Evolutionary conservation across 306 rosid genomes (phyloP), one percentile per base, ranked within the genome.

Genomic region (Prunus dulcis): DNA sequence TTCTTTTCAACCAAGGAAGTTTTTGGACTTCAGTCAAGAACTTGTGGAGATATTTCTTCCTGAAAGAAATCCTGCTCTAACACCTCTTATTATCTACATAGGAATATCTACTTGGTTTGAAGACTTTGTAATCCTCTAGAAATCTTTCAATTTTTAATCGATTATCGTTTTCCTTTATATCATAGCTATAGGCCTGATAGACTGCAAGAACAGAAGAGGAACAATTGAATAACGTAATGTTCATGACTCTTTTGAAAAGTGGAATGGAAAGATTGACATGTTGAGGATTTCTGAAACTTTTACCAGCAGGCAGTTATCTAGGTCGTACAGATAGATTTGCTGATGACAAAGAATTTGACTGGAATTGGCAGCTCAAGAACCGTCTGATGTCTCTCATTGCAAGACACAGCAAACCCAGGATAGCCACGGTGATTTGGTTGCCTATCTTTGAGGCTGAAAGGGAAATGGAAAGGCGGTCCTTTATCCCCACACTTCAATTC

Each of bases 381-480:
- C 0, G 81, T 25, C 3, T 73, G 20, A 6, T 75, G 65, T 8
- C 7, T 22, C 2, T 66, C n/a, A 2, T 79, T 68, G 63, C 90
- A 84, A 20, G 74, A 47, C 22, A 86, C 2, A 56, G 72, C 84
- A 71, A 86, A 88, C 3, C 82, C 88, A 2, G 78, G 84, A 19
- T 19, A 75, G 27, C 86, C 79, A 61, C 75, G 74, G 0, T 43
- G 14, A 9, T 2, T 17, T 61, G 73, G 61, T 9, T 74, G 80
- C 20, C 78, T 73, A 78, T 27, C 78, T 73, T 60, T 80, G 51
- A 81, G 72, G 17, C 76, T 7, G 49, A 86, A 86, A 3, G 87
- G 93, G 73, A 84, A 86, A 17, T 76, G 69, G 46, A 88, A 67
- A 4, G 5, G 7, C 5, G 19, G 67, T 25, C 79, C 71, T 14